Conservation (phyloP, 108 stramenopile genomes). For the Thalassiosira profunda region DNA sequence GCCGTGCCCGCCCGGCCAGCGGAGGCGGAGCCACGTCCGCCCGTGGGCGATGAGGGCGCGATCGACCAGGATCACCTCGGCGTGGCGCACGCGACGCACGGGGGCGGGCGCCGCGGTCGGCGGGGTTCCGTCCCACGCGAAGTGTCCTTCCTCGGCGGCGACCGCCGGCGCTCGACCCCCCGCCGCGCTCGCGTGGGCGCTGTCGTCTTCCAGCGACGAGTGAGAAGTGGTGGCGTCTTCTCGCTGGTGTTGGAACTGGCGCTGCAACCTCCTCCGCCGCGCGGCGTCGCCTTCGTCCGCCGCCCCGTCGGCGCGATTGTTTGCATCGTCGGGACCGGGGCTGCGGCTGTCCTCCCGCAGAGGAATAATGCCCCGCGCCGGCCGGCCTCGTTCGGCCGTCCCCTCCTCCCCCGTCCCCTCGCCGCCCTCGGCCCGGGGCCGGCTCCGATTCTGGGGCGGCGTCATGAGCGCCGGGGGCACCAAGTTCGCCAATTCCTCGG, state of each 20-base stretch:
- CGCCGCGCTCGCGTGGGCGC: neutral
- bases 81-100: constrained; percentile 80
- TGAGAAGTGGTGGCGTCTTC: neutral
- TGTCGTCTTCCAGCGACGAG: constrained; percentile 5
- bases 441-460: too few species aligned
- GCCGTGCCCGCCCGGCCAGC: constrained; percentile 83
- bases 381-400: too few species aligned
- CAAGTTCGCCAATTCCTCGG: neutral
- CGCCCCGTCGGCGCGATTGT: neutral
- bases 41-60: constrained; percentile 62
- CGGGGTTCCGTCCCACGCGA: too few species aligned
- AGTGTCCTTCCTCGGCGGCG: neutral
- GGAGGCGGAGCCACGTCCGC: constrained; percentile 79
- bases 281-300: neutral
- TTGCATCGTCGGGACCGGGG: neutral
- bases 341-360: too few species aligned
- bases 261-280: neutral
- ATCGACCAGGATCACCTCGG: constrained; percentile 88
- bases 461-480: constrained; percentile 4
- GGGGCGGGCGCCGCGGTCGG: constrained; percentile 1
- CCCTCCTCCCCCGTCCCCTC: neutral
- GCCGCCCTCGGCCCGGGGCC: too few species aligned
- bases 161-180: neutral
- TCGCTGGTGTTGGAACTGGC: neutral
- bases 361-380: too few species aligned